phyloP scores from a whole-genome alignment of 2,329 filamentous ascomycete species.

The Beauveria asiatica region DNA sequence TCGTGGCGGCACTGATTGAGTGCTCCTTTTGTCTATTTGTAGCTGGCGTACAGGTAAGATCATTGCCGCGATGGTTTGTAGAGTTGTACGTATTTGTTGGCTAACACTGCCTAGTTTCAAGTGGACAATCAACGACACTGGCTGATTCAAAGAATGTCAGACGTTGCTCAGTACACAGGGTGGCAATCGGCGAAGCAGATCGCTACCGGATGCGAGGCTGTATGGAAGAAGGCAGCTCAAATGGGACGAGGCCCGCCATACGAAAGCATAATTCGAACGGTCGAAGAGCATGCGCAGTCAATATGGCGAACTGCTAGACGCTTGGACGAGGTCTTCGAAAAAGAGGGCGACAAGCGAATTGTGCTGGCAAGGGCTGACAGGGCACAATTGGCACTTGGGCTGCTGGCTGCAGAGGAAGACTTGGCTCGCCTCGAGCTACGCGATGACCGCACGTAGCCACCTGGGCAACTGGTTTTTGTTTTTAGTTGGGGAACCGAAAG shows the following conservation, averaged over 20 bases:
- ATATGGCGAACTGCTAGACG: conserved; percentile 43
- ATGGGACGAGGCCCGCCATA: conserved; percentile 60
- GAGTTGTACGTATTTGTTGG: neutral
- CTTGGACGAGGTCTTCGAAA: conserved; percentile 43
- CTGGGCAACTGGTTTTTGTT: neutral
- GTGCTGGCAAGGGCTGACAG: conserved; percentile 55
- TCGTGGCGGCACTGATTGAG: conserved; percentile 78
- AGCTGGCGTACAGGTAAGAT: conserved; percentile 60
- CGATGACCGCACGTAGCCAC: conserved; percentile 19
- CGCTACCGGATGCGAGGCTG: conserved; percentile 72
- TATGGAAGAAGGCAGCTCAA: conserved; percentile 69
- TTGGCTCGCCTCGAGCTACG: conserved; percentile 54
- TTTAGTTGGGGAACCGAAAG: neutral
- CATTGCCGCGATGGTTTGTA: neutral
- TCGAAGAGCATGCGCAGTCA: conserved; percentile 18
- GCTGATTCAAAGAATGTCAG: conserved; percentile 64
- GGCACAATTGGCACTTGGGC: conserved; percentile 67
- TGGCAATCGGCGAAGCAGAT: conserved; percentile 81
- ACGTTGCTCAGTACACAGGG: conserved; percentile 72
- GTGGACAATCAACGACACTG: conserved; percentile 66
- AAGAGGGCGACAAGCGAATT: conserved; percentile 35
- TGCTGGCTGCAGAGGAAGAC: conserved; percentile 72
- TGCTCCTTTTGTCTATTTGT: conserved; percentile 78
- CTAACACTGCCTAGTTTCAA: conserved; percentile 47
- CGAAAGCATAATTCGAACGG: conserved; percentile 26